Percentiles rank a stretch among this genome's conserved stretches.
These are phyloP conservation scores for Saprolegnia parasitica DNA, from an alignment of 352 stramenopile genomes.

Conservation along the genomic window DNA sequence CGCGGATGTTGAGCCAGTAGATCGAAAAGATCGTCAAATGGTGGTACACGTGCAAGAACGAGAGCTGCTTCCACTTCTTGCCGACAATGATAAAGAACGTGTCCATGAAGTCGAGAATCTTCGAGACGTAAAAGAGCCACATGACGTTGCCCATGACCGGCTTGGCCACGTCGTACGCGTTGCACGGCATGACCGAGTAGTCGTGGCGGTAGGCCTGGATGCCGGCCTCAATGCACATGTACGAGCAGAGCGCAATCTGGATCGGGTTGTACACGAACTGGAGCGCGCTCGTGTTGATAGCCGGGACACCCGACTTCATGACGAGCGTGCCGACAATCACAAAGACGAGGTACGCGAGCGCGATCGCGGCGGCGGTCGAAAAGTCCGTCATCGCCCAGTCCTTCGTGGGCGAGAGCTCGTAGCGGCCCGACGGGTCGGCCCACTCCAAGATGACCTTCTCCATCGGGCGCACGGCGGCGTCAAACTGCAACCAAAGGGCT, in stretches of 20 bases:
- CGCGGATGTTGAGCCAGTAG: slow-evolving; percentile 94
- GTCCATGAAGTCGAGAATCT: slow-evolving; percentile 91
- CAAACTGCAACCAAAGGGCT: slow-evolving; percentile 48
- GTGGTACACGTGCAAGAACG: slow-evolving; percentile 98
- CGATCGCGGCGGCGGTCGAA: slow-evolving; percentile 50
- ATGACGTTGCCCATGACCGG: slow-evolving; percentile 93
- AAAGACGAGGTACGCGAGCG: slow-evolving; percentile 57
- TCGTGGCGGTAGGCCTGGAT: slow-evolving; percentile 90
- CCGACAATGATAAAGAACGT: slow-evolving; percentile 98
- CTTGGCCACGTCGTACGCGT: slow-evolving; percentile 82
- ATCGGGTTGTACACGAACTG: slow-evolving; percentile 97
- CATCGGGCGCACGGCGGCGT: slow-evolving; percentile 50
- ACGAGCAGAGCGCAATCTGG: slow-evolving; percentile 94
- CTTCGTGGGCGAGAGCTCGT: slow-evolving; percentile 59
- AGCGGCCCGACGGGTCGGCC: slow-evolving; percentile 51
- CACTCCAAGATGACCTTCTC: slow-evolving; percentile 49
- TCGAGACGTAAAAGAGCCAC: slow-evolving; percentile 98
- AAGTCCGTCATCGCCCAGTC: slow-evolving; percentile 59
- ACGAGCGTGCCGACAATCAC: slow-evolving; percentile 62
- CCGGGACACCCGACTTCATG: slow-evolving; percentile 72
- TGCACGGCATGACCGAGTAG: slow-evolving; percentile 92
- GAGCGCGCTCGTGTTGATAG: slow-evolving; percentile 70
- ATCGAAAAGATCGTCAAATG: slow-evolving; percentile 96
- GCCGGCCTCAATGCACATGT: slow-evolving; percentile 94
- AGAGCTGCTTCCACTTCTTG: slow-evolving; percentile 97